These are phyloP conservation scores for Amanita jacksonii DNA, from an alignment of 768 basidiomycete species.

Conservation along the genomic window DNA sequence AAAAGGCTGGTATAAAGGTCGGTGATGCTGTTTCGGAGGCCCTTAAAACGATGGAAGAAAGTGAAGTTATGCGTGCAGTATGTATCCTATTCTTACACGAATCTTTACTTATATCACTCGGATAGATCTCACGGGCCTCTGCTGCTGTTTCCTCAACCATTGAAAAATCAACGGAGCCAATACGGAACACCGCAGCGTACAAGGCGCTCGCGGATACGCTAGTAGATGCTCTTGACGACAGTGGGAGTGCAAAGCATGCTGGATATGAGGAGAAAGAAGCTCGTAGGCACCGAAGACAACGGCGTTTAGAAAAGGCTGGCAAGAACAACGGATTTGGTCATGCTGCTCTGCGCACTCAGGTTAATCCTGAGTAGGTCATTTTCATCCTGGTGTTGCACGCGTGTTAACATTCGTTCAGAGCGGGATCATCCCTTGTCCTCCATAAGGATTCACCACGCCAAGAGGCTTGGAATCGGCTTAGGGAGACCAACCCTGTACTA, in stretches of 20 bases:
- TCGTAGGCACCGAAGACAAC: slow-evolving; percentile 69
- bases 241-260: slow-evolving; percentile 86
- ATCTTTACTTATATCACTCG: neutral
- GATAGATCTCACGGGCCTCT: slow-evolving; percentile 76
- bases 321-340: slow-evolving; percentile 49
- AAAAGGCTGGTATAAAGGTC: slow-evolving; percentile 81
- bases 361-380: slow-evolving; percentile 69
- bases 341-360: slow-evolving; percentile 37
- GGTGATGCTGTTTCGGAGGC: slow-evolving; percentile 93
- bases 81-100: slow-evolving; percentile 14
- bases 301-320: slow-evolving; percentile 79
- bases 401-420: slow-evolving; percentile 33
- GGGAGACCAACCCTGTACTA: slow-evolving; percentile 72
- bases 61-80: slow-evolving; percentile 82
- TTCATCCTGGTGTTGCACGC: slow-evolving; percentile 1
- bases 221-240: slow-evolving; percentile 89
- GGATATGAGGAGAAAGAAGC: slow-evolving; percentile 96
- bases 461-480: slow-evolving; percentile 73
- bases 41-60: slow-evolving; percentile 89
- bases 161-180: slow-evolving; percentile 88
- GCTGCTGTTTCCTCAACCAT: slow-evolving; percentile 81
- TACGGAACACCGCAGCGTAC: slow-evolving; percentile 93
- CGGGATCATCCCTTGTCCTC: slow-evolving; percentile 76
- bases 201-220: slow-evolving; percentile 84
- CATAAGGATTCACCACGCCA: slow-evolving; percentile 75